Base-by-base conservation (phyloP, 2,329 filamentous ascomycete genomes). In the Periconia macrospinosa region DNA sequence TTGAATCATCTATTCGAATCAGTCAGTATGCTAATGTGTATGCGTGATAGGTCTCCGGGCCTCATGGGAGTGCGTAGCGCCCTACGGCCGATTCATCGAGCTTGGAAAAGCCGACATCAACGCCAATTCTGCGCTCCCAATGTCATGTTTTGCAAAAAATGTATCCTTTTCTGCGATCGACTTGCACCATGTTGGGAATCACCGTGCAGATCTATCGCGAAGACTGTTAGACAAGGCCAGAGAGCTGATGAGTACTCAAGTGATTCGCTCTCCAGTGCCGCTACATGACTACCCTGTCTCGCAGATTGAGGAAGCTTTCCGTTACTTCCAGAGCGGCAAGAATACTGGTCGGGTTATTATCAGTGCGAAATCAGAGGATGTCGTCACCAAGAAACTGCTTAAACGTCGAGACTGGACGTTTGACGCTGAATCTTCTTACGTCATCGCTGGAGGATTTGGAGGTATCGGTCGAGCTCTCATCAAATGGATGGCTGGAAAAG, bases 21-120 rank as follows among this genome's bases (percentile, higher is more conserved):
- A n/a, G n/a, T n/a, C n/a, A n/a, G n/a, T n/a, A n/a, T n/a, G n/a
- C n/a, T n/a, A n/a, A n/a, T n/a, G n/a, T n/a, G n/a, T n/a, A n/a
- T n/a, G n/a, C n/a, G n/a, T n/a, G n/a, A n/a, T n/a, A n/a, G n/a
- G n/a, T n/a, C 47, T 56, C 15, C 41, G 33, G 3, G 40, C 33
- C 0, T 77, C 73, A 0, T 82, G 76, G 77, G 57, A 70, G 7
- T 79, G 76, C 41, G 65, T 81, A 1, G 78, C 78, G 0, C 44
- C 53, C n/a, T 56, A 47, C 41, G 59, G 60, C 9, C 41, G 45
- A 2, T 49, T 59, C 17, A 41, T 59, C 15, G 57, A 61, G 40
- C 42, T 61, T 35, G 54, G 59, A 5, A 55, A 54, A 35, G 18
- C 37, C 11, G 59, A 61, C 17, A 55, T 61, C 35, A 48, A 33